These are phyloP conservation scores for Fusarium incarnatum DNA, from an alignment of 2,329 filamentous ascomycete species.

Conservation along the genomic window DNA sequence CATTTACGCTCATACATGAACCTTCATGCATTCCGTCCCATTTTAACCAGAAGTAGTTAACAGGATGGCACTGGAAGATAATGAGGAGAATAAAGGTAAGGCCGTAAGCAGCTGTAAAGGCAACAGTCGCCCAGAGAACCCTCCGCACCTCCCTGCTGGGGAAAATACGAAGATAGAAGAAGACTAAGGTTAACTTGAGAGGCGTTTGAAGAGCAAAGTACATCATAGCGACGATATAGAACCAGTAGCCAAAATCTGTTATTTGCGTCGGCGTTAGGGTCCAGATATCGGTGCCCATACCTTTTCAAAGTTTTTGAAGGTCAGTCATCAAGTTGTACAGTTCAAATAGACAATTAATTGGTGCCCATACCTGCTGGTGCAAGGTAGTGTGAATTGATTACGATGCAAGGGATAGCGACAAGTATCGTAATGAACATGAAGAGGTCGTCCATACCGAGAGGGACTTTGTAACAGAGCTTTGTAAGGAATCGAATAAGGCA, in stretches of 20 bases:
- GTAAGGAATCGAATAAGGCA: constrained; percentile 56
- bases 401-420: constrained; percentile 45
- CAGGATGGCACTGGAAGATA: constrained; percentile 64
- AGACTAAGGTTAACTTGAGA: constrained; percentile 64
- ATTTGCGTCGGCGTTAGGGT: constrained; percentile 56
- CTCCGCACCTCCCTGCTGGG: constrained; percentile 53
- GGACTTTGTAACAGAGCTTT: constrained; percentile 50
- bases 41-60: constrained; percentile 63
- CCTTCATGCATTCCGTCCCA: constrained; percentile 63
- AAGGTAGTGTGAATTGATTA: constrained; percentile 49
- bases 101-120: constrained; percentile 55
- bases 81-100: constrained; percentile 56
- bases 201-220: constrained; percentile 62
- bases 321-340: too few species aligned
- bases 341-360: constrained; percentile 29
- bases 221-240: constrained; percentile 57
- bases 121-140: constrained; percentile 56
- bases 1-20: constrained; percentile 62
- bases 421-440: constrained; percentile 49
- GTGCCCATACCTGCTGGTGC: constrained; percentile 58
- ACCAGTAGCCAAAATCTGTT: constrained; percentile 56
- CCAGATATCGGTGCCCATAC: constrained; percentile 56
- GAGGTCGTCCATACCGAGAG: constrained; percentile 55
- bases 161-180: constrained; percentile 68
- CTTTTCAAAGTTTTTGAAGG: too few species aligned